Conservation (phyloP, 2,329 filamentous ascomycete species). For the Penicillium freii region DNA sequence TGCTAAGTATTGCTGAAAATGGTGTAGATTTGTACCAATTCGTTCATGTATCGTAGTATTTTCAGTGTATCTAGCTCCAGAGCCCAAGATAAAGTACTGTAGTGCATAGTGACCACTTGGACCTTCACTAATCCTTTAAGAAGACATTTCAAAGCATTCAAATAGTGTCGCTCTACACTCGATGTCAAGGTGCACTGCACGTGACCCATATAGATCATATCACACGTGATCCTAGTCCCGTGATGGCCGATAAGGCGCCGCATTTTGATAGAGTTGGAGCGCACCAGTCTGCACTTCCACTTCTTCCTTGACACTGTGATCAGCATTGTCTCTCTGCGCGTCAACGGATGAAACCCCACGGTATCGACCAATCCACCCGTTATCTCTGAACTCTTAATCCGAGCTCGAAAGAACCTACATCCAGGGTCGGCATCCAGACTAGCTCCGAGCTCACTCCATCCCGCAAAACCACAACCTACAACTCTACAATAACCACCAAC, state of each 20-base stretch:
- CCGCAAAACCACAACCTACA: not conserved
- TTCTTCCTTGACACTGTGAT: not conserved
- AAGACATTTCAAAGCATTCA: not conserved
- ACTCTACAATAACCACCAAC: not conserved
- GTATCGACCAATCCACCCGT: not conserved
- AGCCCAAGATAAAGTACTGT: fast-evolving
- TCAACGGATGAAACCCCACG: not conserved
- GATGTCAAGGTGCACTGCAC: not conserved
- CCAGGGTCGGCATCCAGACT: not conserved
- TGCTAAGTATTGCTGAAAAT: not conserved
- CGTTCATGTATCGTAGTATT: not conserved
- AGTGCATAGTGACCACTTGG: not conserved
- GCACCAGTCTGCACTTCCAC: not conserved
- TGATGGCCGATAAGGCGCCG: constrained; percentile 7
- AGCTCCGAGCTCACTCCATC: not conserved
- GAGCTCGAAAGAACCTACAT: not conserved
- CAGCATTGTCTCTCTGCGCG: not conserved
- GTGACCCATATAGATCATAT: not conserved
- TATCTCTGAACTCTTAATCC: not conserved
- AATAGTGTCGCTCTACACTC: not conserved
- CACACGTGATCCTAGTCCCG: not conserved
- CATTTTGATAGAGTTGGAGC: not conserved
- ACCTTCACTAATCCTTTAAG: not conserved
- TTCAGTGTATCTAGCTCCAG: not conserved
- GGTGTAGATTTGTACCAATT: not conserved